Conservation (phyloP, 306 rosid genomes). For the Coriaria nepalensis region DNA sequence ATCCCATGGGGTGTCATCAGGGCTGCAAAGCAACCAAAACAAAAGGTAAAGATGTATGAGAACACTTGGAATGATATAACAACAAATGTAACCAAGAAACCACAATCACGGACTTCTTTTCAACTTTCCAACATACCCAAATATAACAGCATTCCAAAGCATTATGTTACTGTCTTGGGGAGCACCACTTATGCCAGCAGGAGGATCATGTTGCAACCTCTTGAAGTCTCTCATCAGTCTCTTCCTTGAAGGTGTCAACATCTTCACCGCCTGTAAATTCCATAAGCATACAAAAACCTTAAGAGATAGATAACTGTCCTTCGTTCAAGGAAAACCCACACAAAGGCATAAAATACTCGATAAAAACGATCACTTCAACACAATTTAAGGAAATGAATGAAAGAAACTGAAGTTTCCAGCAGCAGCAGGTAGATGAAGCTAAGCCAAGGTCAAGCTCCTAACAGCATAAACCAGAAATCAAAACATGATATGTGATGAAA, state of each 20-base stretch:
- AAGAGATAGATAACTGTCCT: not conserved
- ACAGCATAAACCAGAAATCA: not conserved
- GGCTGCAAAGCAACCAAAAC: conserved; percentile 41
- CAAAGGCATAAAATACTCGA: not conserved
- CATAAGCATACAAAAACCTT: conserved; percentile 15
- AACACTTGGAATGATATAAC: conserved; percentile 1
- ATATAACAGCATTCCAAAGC: conserved; percentile 98
- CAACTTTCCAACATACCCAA: conserved; percentile 53
- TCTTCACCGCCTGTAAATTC: conserved; percentile 51
- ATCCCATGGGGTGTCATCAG: conserved; percentile 98
- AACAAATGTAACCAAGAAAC: conserved; percentile 4
- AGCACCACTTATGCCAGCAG: conserved; percentile 94
- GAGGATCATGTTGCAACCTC: conserved; percentile 90
- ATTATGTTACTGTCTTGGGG: conserved; percentile 88
- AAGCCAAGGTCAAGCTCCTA: no score
- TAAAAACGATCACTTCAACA: not conserved
- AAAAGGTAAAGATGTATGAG: not conserved
- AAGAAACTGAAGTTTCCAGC: no score
- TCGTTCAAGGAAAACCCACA: conserved; percentile 1
- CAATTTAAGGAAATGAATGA: no score
- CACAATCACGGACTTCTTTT: conserved; percentile 4
- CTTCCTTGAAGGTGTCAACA: conserved; percentile 90
- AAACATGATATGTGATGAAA: not conserved
- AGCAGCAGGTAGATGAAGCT: no score
- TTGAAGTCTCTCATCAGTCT: conserved; percentile 91